A percentile compares a stretch with the other conserved stretches of the same genome.
phyloP scores from a whole-genome alignment of 83 land plant species.

The Thuja plicata region DNA sequence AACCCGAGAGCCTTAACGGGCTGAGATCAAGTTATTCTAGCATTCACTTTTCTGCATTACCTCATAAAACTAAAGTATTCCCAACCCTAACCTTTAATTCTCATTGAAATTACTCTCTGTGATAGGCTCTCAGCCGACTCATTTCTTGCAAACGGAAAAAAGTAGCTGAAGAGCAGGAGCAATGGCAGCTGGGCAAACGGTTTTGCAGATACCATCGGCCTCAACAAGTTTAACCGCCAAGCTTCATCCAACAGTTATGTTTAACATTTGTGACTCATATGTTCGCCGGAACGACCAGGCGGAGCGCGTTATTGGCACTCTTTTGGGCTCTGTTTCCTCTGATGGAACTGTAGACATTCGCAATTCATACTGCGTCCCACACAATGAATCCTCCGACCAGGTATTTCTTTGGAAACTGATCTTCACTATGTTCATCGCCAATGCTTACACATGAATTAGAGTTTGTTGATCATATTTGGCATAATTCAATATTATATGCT shows the following conservation, averaged over 20 bases:
- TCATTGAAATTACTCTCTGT: too few relatives aligned
- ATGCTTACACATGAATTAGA: too few relatives aligned
- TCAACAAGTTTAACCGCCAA: slow-evolving; percentile 24
- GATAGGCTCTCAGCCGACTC: too few relatives aligned
- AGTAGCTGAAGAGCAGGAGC: background rate
- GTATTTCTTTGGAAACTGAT: slow-evolving; percentile 24
- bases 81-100: too few relatives aligned
- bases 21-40: too few relatives aligned
- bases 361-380: slow-evolving; percentile 88
- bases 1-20: too few relatives aligned
- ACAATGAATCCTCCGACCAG: slow-evolving; percentile 88
- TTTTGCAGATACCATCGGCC: slow-evolving; percentile 31
- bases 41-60: too few relatives aligned
- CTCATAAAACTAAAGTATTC: too few relatives aligned
- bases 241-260: slow-evolving; percentile 33
- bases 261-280: slow-evolving; percentile 35
- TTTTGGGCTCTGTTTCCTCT: slow-evolving; percentile 75
- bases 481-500: too few relatives aligned
- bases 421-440: too few relatives aligned
- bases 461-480: too few relatives aligned
- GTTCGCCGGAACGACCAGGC: slow-evolving; percentile 36
- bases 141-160: too few relatives aligned
- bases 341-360: slow-evolving; percentile 89
- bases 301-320: slow-evolving; percentile 62
- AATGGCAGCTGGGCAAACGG: slow-evolving; percentile 28